phyloP scores from a whole-genome alignment of 2,329 filamentous ascomycete genomes.

The Pseudocercospora musae region DNA sequence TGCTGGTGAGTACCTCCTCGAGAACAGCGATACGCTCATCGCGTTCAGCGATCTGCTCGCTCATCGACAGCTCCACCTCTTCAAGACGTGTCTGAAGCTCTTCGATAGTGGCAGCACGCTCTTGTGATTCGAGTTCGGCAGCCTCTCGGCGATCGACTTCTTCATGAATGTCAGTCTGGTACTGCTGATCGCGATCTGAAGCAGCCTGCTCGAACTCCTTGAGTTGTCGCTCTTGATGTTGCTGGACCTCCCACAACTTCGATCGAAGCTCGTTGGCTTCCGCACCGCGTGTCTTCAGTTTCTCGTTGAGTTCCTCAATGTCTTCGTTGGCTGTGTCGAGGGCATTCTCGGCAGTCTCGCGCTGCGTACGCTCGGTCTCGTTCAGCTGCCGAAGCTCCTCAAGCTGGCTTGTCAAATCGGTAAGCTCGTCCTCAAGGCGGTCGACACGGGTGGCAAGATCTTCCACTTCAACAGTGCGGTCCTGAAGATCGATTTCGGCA shows the following conservation, averaged over 20 bases:
- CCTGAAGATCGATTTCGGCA: slow-evolving; percentile 39
- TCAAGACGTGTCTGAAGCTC: slow-evolving; percentile 38
- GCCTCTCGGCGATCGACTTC: slow-evolving; percentile 40
- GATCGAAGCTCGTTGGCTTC: slow-evolving; percentile 49
- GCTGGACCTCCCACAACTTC: slow-evolving; percentile 47
- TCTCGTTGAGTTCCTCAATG: slow-evolving; percentile 41
- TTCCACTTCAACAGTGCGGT: slow-evolving; percentile 37
- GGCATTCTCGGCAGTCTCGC: slow-evolving; percentile 42
- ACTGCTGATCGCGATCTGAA: slow-evolving; percentile 40
- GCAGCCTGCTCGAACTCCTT: slow-evolving; percentile 38
- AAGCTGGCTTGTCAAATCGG: slow-evolving; percentile 34
- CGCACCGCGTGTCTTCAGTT: slow-evolving; percentile 41
- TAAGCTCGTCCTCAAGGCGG: slow-evolving; percentile 32
- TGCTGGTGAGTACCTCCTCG: slow-evolving; percentile 26
- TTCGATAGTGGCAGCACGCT: slow-evolving; percentile 36
- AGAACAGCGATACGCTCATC: slow-evolving; percentile 32
- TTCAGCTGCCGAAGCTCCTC: slow-evolving; percentile 38
- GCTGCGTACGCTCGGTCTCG: slow-evolving; percentile 43
- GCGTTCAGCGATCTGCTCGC: slow-evolving; percentile 27
- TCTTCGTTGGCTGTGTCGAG: slow-evolving; percentile 43
- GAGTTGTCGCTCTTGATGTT: slow-evolving; percentile 40
- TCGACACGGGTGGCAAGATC: slow-evolving; percentile 39
- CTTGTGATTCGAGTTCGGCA: slow-evolving; percentile 37
- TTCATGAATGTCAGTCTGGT: slow-evolving; percentile 37
- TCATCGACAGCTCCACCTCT: slow-evolving; percentile 32